Evolutionary conservation across 2,329 filamentous ascomycete genomes (phyloP).

Genomic region (Coniochaeta prunicola): DNA sequence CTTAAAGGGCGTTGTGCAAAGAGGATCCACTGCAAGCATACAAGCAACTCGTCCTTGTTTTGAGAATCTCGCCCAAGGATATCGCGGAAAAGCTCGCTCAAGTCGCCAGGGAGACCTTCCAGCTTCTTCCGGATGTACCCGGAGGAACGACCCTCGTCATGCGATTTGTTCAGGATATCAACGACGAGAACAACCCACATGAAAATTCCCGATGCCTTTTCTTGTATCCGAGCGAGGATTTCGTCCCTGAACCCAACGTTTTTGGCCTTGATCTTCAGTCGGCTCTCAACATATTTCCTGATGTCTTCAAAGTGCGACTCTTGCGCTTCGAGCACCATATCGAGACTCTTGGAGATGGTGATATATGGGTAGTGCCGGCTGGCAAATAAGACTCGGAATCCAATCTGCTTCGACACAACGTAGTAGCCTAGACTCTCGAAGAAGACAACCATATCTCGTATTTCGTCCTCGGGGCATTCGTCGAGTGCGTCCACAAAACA

Average conservation of each 20-base stretch:
- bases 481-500: slow-evolving; percentile 37
- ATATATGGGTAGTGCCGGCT: slow-evolving; percentile 42
- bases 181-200: slow-evolving; percentile 35
- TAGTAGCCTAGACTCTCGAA: slow-evolving; percentile 29
- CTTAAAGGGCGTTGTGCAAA: slow-evolving; percentile 36
- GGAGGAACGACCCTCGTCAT: slow-evolving; percentile 19
- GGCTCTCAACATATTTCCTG: slow-evolving; percentile 19
- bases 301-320: slow-evolving; percentile 28
- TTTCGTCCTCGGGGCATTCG: slow-evolving; percentile 35
- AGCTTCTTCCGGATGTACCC: slow-evolving; percentile 20
- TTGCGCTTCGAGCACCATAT: slow-evolving; percentile 25
- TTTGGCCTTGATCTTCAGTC: slow-evolving; percentile 18
- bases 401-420: slow-evolving; percentile 5
- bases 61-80: slow-evolving; percentile 39
- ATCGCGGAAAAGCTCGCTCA: slow-evolving; percentile 41
- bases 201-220: slow-evolving; percentile 34
- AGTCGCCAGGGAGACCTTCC: slow-evolving; percentile 23
- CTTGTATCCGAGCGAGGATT: slow-evolving; percentile 4
- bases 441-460: slow-evolving; percentile 33
- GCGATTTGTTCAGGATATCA: slow-evolving; percentile 26
- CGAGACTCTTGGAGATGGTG: slow-evolving; percentile 17
- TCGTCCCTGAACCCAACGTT: slow-evolving; percentile 14
- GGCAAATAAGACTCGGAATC: slow-evolving; percentile 32
- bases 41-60: slow-evolving; percentile 29
- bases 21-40: slow-evolving; percentile 47